A percentile compares a stretch with the other conserved stretches of the same genome.
phyloP scores from a whole-genome alignment of 371 early-diverging fungal species.

The Mortierella sp. region DNA sequence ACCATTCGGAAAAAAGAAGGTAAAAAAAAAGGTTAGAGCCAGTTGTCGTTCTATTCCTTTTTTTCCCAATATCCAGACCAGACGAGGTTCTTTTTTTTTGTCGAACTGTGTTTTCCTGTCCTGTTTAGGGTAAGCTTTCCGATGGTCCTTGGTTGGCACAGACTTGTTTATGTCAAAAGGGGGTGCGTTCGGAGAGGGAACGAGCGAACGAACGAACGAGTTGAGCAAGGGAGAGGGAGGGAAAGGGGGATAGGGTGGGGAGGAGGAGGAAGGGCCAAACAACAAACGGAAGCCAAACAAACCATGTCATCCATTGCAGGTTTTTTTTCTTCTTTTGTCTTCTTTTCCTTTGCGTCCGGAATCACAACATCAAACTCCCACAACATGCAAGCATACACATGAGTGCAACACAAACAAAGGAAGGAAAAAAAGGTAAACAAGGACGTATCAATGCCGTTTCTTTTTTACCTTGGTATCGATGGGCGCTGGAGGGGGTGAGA shows the following conservation, averaged over 20 bases:
- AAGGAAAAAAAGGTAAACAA: background rate
- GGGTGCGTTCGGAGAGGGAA: background rate
- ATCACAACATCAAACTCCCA: background rate
- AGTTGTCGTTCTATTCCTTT: background rate
- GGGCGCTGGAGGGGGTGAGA: constrained; percentile 27
- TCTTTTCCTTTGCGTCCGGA: background rate
- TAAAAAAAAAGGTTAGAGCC: background rate
- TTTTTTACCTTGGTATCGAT: constrained; percentile 28
- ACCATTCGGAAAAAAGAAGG: background rate
- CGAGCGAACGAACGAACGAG: background rate
- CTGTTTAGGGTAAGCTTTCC: constrained; percentile 4
- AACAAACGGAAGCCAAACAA: background rate
- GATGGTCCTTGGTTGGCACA: constrained; percentile 1
- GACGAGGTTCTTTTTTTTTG: background rate
- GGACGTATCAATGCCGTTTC: background rate
- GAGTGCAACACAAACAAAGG: background rate
- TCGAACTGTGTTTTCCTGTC: background rate
- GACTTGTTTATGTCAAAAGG: constrained; percentile 1
- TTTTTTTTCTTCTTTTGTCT: background rate
- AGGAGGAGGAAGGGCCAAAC: too few relatives aligned
- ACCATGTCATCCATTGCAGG: constrained; percentile 1
- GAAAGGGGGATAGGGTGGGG: background rate
- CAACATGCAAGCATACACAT: background rate
- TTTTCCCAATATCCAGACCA: background rate
- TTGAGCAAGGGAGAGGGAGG: background rate